phyloP scores from a whole-genome alignment of 441 rosid genomes.

The Biscutella laevigata region DNA sequence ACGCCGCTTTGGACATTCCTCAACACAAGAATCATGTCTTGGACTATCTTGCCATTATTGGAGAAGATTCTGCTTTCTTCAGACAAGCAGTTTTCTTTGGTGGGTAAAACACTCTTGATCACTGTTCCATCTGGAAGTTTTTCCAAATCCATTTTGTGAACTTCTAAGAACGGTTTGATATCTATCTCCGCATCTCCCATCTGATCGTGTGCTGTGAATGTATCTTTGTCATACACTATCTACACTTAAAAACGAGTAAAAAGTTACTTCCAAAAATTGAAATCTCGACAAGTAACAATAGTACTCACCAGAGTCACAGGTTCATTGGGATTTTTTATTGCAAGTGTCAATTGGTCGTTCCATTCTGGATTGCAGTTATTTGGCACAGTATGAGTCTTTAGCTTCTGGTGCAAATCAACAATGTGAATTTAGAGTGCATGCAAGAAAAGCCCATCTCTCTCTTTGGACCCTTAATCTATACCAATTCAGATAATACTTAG shows the following conservation, averaged over 20 bases:
- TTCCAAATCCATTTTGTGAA: conserved; percentile 26
- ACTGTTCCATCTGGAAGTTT: conserved; percentile 33
- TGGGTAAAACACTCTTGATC: conserved; percentile 34
- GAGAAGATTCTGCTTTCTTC: conserved; percentile 40
- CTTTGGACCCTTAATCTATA: not conserved
- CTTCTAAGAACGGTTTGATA: conserved; percentile 35
- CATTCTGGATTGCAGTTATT: conserved; percentile 44
- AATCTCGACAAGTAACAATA: too few species aligned
- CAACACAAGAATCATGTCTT: conserved; percentile 39
- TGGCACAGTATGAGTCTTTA: conserved; percentile 38
- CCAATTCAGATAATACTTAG: not conserved
- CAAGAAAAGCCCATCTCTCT: not conserved
- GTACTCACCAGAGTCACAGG: conserved; percentile 38
- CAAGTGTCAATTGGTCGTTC: conserved; percentile 45
- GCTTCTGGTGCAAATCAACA: conserved; percentile 30
- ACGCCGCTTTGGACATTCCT: conserved; percentile 38
- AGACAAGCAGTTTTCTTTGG: conserved; percentile 28
- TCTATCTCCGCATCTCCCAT: conserved; percentile 49
- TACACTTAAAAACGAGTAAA: too few species aligned
- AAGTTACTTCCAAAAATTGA: too few species aligned
- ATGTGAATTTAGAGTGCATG: too few species aligned
- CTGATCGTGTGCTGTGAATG: conserved; percentile 41
- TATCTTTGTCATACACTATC: conserved; percentile 48
- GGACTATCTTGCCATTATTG: conserved; percentile 35
- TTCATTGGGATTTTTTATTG: conserved; percentile 21